Conservation (phyloP, 306 rosid species). For the Carpinus fangiana region DNA sequence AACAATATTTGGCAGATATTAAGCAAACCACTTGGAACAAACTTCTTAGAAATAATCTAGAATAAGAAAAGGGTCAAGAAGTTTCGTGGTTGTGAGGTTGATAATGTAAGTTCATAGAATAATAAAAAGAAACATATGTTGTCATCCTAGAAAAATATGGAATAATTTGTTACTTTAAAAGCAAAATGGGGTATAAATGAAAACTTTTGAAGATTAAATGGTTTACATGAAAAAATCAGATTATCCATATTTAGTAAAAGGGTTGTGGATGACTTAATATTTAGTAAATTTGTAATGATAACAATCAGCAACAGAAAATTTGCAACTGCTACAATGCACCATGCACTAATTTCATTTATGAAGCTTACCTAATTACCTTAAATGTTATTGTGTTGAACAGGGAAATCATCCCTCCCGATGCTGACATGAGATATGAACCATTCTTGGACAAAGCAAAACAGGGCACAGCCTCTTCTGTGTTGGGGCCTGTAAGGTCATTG, state of each 20-base stretch:
- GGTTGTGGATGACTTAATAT: no score
- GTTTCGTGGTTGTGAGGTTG: neutral
- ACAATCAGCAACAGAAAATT: neutral
- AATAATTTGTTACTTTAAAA: neutral
- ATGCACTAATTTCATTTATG: neutral
- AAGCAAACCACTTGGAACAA: neutral
- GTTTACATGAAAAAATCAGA: neutral
- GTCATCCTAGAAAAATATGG: constrained; percentile 3
- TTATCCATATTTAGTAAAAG: no score
- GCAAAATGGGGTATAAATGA: neutral
- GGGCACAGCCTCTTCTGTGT: constrained; percentile 13
- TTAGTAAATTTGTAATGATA: neutral
- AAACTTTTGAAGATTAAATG: neutral
- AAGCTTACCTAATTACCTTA: constrained; percentile 30
- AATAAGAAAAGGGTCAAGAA: neutral
- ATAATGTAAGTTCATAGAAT: neutral
- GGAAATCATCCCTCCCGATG: constrained; percentile 43
- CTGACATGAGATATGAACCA: constrained; percentile 35
- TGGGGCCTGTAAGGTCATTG: constrained; percentile 20
- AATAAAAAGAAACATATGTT: neutral
- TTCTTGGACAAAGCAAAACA: constrained; percentile 37
- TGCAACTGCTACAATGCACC: neutral
- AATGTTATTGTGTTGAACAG: constrained; percentile 32
- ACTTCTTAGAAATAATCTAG: neutral
- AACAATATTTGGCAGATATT: no score